Percentiles rank a stretch among this genome's conserved stretches.
Evolutionary conservation across 2,329 filamentous ascomycete species (phyloP).

Genomic region (Metarhizium guizhouense): DNA sequence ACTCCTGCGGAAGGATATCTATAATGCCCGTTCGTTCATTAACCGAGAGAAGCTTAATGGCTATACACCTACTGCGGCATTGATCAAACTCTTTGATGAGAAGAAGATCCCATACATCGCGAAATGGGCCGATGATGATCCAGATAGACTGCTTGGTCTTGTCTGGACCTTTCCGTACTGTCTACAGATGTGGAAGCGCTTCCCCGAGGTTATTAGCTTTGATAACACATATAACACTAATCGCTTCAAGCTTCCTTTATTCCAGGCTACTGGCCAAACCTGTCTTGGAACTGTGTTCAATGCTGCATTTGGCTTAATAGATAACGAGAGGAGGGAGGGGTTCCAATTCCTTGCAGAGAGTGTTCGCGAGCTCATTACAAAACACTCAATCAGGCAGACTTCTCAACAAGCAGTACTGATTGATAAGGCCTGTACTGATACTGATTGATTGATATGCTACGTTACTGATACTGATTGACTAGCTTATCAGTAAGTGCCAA

Average conservation of each 20-base stretch:
- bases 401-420: constrained; percentile 8
- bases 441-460: too few relatives aligned
- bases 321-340: too few relatives aligned
- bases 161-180: constrained; percentile 1
- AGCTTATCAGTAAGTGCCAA: too few relatives aligned
- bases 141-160: constrained; percentile 5
- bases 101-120: constrained; percentile 9
- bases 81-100: constrained; percentile 12
- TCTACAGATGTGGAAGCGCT: constrained; percentile 10
- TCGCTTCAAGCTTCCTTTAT: constrained; percentile 4
- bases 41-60: constrained; percentile 10
- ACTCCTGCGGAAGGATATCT: constrained; percentile 9
- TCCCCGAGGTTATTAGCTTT: constrained; percentile 8
- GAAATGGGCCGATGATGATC: constrained; percentile 9
- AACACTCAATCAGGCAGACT: background rate
- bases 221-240: constrained; percentile 11
- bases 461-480: too few relatives aligned
- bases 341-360: too few relatives aligned
- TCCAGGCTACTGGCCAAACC: background rate
- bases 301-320: background rate
- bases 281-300: background rate
- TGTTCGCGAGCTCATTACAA: too few relatives aligned
- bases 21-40: constrained; percentile 8
- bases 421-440: too few relatives aligned
- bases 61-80: constrained; percentile 6